Conservation (phyloP, 371 early-diverging fungal species). For the Vittaforma corneae region DNA sequence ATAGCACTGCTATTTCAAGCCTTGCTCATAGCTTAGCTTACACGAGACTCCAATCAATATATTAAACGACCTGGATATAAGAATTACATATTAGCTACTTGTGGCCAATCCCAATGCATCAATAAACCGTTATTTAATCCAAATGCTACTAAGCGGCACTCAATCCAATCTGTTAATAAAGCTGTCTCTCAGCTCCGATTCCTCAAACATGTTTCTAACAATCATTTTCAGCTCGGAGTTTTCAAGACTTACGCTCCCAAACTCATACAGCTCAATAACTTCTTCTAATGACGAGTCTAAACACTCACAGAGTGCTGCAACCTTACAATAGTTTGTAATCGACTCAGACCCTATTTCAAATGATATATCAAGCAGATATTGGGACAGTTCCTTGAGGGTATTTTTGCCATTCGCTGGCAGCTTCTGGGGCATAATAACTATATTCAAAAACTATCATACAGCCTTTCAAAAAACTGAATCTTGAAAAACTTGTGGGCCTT, state of each 20-base stretch:
- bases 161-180: no score
- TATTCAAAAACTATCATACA: background rate
- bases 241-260: background rate
- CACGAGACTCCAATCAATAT: no score
- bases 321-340: background rate
- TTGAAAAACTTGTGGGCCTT: background rate
- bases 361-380: conserved; percentile 1
- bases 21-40: no score
- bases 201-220: background rate
- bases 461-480: background rate
- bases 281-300: background rate
- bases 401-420: background rate
- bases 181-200: no score
- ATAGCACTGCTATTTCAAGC: no score
- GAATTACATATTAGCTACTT: no score
- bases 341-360: background rate
- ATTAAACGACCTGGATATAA: no score
- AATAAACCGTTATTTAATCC: no score
- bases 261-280: background rate
- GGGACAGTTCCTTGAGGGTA: background rate
- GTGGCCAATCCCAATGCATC: no score
- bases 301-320: background rate
- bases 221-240: background rate
- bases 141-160: no score
- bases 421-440: background rate